phyloP scores from a whole-genome alignment of 768 basidiomycete species.

The Lentinus brumalis region DNA sequence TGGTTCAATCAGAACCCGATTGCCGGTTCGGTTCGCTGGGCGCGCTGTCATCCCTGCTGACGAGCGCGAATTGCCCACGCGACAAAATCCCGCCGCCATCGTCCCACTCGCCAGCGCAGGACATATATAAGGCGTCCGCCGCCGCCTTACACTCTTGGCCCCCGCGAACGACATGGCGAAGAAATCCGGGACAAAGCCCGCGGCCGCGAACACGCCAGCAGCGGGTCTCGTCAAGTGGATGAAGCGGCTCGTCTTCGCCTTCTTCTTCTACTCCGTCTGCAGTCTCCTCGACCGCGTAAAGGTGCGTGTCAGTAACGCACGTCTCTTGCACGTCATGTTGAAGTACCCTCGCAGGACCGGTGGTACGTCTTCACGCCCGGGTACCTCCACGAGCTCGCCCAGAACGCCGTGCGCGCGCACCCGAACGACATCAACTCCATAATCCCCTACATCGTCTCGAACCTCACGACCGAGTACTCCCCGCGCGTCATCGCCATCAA shows the following conservation, averaged over 20 bases:
- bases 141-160: not conserved
- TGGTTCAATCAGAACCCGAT: not conserved
- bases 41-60: slow-evolving; percentile 12
- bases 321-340: not conserved
- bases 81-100: slow-evolving; percentile 1
- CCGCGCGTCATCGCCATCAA: slow-evolving; percentile 55
- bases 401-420: slow-evolving; percentile 68
- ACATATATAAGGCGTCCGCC: not conserved
- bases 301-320: slow-evolving; percentile 36
- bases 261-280: slow-evolving; percentile 39
- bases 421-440: slow-evolving; percentile 71
- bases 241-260: slow-evolving; percentile 28
- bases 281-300: slow-evolving; percentile 65
- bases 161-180: slow-evolving; percentile 8
- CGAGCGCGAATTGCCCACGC: slow-evolving; percentile 3
- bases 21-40: slow-evolving; percentile 6
- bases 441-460: slow-evolving; percentile 78
- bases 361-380: slow-evolving; percentile 87
- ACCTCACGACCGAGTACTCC: slow-evolving; percentile 77
- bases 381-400: slow-evolving; percentile 70
- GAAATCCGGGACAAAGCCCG: slow-evolving; percentile 7
- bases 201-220: not conserved
- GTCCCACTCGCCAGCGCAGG: slow-evolving; percentile 3
- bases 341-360: slow-evolving; percentile 52
- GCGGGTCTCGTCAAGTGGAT: slow-evolving; percentile 36